Percentiles rank a stretch among this genome's conserved stretches.
phyloP scores from a whole-genome alignment of 2,329 filamentous ascomycete genomes.

The Calonectria pteridis region DNA sequence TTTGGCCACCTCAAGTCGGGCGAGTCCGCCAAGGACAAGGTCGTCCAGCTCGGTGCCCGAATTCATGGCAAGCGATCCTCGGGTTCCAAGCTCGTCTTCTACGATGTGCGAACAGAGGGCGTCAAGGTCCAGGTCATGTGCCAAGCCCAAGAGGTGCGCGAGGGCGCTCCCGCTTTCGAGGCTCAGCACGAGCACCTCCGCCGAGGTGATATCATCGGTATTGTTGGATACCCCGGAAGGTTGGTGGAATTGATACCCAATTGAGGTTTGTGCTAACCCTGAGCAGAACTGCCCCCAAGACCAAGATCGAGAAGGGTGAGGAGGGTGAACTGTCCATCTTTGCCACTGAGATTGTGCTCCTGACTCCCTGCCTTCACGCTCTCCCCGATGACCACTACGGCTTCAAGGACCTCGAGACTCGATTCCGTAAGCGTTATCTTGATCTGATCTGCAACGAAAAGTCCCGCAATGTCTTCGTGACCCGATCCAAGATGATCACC shows the following conservation, averaged over 20 bases:
- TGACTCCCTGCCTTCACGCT: slow-evolving; percentile 87
- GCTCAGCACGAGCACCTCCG: slow-evolving; percentile 91
- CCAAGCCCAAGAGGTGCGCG: slow-evolving; percentile 82
- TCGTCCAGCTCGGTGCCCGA: slow-evolving; percentile 83
- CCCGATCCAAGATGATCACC: slow-evolving; percentile 86
- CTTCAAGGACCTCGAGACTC: slow-evolving; percentile 94
- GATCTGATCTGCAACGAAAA: slow-evolving; percentile 97
- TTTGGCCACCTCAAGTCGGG: slow-evolving; percentile 89
- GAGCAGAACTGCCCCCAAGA: slow-evolving; percentile 85
- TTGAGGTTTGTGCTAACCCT: slow-evolving; percentile 14
- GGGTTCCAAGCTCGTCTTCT: slow-evolving; percentile 90
- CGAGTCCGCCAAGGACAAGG: slow-evolving; percentile 81
- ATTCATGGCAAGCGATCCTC: slow-evolving; percentile 90
- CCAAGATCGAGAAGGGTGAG: slow-evolving; percentile 80
- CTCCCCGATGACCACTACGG: slow-evolving; percentile 89
- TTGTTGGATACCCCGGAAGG: slow-evolving; percentile 46
- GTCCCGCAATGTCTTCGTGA: slow-evolving; percentile 85
- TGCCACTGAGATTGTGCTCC: slow-evolving; percentile 84
- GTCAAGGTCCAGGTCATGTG: slow-evolving; percentile 91
- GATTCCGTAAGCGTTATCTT: slow-evolving; percentile 92
- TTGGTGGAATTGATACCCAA: slow-evolving; percentile 25
- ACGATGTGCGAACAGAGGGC: slow-evolving; percentile 71
- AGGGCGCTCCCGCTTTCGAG: slow-evolving; percentile 77
- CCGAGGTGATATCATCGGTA: slow-evolving; percentile 91
- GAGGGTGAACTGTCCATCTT: slow-evolving; percentile 93